Evolutionary conservation across 441 rosid species (phyloP).

Genomic region (Pelargonium citronellum): DNA sequence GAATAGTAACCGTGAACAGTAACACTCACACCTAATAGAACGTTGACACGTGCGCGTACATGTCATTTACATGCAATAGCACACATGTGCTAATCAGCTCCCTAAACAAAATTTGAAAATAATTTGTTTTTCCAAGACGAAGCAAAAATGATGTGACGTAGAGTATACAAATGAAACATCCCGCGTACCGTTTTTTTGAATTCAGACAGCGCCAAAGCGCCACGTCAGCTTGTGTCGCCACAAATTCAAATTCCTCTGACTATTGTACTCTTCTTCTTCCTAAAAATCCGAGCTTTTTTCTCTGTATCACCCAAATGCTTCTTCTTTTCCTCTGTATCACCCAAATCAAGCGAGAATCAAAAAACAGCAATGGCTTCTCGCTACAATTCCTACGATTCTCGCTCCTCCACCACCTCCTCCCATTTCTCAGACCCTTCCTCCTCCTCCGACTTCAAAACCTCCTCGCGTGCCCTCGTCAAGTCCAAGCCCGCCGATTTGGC

Average conservation of each 20-base stretch:
- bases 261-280: background rate
- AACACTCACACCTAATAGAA: no score
- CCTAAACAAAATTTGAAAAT: no score
- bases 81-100: no score
- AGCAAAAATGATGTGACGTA: no score
- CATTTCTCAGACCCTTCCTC: constrained; percentile 55
- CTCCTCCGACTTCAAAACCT: constrained; percentile 41
- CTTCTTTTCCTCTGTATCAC: no score
- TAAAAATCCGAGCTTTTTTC: no score
- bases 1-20: no score
- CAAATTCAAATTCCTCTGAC: background rate
- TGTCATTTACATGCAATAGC: no score
- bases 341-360: no score
- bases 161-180: no score
- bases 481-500: constrained; percentile 35
- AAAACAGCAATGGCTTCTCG: constrained; percentile 47
- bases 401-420: constrained; percentile 56
- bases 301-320: background rate
- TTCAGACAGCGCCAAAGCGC: constrained; percentile 26
- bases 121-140: no score
- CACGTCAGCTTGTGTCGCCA: constrained; percentile 13
- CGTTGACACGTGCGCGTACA: no score
- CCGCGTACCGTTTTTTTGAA: constrained; percentile 15
- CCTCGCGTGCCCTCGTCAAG: constrained; percentile 43
- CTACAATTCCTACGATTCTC: constrained; percentile 60